Base-by-base conservation (phyloP, 1,284 basidiomycete species). In the Rhodotorula sp. region DNA sequence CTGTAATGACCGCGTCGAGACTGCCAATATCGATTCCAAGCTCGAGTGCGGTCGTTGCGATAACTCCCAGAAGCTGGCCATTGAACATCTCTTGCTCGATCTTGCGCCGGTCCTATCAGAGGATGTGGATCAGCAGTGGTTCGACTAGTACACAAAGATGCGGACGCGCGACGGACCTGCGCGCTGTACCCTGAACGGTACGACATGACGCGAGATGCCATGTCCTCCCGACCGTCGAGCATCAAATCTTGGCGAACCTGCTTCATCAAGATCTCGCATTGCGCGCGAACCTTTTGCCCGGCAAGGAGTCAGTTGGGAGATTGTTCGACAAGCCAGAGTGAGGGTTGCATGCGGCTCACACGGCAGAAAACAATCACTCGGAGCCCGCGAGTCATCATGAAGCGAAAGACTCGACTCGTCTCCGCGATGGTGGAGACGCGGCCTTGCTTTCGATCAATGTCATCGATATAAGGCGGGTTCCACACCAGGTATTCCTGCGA, bases 11-110 rank as follows among this genome's bases (percentile, higher is more conserved):
- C 1, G 90, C 91, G 79, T 95, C 93, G 45, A 95, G 81, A 29
- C 86, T 86, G 22, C 92, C 93, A 56, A 95, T 95, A 77, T 95
- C 93, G 44, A 95, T 90, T 48, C 93, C 93, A 1, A 95, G 86
- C 80, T 95, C 93, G 20, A 95, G 84, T 0, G 93, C 93, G 71
- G 92, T 93, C 0, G 93, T 95, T 0, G 92, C 91, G n/a, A 95
- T 85, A 58, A 95, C 90, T 10, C 93, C 82, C 0, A 95, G 84
- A 18, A 94, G 82, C 71, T 87, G 85, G 0, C 93, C 92, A 2
- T 87, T 87, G 78, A 94, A 95, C 37, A 93, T 93, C 76, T 94
- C 90, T 61, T 86, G 83, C 79, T 95, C 93, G 60, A 95, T 94
- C 72, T 83, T 84, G 42, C 93, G 85, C 46, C 93, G 86, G 78